A percentile compares a stretch with the other conserved stretches of the same genome.
These are phyloP conservation scores for Geotrichum citri-aurantii DNA, from an alignment of 1,139 yeast genomes.

Conservation along the genomic window DNA sequence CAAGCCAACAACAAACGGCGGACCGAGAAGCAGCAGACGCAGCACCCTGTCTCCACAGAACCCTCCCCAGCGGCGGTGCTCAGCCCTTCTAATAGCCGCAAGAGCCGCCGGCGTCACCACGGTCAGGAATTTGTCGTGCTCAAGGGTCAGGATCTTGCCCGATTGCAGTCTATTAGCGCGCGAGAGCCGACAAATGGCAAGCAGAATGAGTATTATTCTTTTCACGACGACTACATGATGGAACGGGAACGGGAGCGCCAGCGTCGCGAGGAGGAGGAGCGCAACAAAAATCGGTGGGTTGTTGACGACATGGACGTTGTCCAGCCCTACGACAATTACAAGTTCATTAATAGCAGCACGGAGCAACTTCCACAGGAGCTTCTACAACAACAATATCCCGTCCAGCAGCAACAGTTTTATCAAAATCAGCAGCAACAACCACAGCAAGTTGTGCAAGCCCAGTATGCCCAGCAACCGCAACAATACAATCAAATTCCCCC, in stretches of 20 bases:
- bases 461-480: neutral
- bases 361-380: neutral
- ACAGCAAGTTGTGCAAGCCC: too few species aligned
- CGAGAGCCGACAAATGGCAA: neutral
- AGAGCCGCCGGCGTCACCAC: neutral
- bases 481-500: neutral
- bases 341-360: neutral
- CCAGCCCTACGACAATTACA: slow-evolving; percentile 4
- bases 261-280: slow-evolving; percentile 6
- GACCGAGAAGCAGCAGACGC: neutral
- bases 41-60: neutral
- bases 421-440: neutral
- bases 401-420: neutral
- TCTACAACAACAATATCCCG: neutral
- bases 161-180: neutral
- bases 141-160: neutral
- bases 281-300: slow-evolving; percentile 2
- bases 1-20: slow-evolving; percentile 3
- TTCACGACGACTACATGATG: slow-evolving; percentile 8
- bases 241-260: slow-evolving; percentile 1
- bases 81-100: neutral
- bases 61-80: neutral
- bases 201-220: slow-evolving; percentile 4
- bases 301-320: slow-evolving; percentile 1
- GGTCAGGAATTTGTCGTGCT: neutral